Percentiles rank a stretch among this genome's conserved stretches.
phyloP scores from a whole-genome alignment of 1,284 basidiomycete genomes.

The Rhodotorula glutinis region DNA sequence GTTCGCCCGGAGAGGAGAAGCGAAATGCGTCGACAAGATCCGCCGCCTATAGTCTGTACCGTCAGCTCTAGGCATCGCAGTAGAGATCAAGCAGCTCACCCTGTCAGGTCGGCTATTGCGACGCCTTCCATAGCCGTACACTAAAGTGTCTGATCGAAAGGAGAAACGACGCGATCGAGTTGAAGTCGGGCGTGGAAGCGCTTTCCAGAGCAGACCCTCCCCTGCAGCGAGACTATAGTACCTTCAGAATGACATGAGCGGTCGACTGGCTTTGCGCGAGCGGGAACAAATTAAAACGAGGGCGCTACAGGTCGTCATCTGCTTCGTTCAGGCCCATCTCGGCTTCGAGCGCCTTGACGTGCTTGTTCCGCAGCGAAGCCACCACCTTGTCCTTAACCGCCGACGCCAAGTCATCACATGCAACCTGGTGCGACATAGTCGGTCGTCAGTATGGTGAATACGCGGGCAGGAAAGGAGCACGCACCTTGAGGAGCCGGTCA shows the following conservation, averaged over 20 bases:
- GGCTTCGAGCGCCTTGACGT: conserved; percentile 46
- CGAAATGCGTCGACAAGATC: conserved; percentile 36
- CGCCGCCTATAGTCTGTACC: conserved; percentile 21
- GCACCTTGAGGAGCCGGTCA: conserved; percentile 79
- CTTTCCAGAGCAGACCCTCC: too few relatives aligned
- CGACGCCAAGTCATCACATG: conserved; percentile 61
- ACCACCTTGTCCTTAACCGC: conserved; percentile 67
- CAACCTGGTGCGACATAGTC: conserved; percentile 45
- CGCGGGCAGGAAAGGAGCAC: conserved; percentile 38
- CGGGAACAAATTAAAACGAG: too few relatives aligned
- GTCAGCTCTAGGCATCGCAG: not conserved
- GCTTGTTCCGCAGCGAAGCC: conserved; percentile 61
- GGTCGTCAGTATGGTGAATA: conserved; percentile 50
- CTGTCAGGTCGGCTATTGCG: not conserved
- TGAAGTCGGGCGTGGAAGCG: too few relatives aligned
- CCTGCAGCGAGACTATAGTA: too few relatives aligned
- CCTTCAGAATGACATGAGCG: too few relatives aligned
- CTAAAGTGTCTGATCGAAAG: too few relatives aligned
- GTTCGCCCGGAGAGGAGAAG: conserved; percentile 18
- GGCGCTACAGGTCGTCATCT: too few relatives aligned
- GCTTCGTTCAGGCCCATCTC: conserved; percentile 8
- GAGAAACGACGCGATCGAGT: too few relatives aligned
- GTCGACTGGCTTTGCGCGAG: too few relatives aligned
- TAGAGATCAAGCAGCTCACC: not conserved
- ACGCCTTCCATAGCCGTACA: not conserved